A percentile compares a stretch with the other conserved stretches of the same genome.
These are phyloP conservation scores for Alectoria sarmentosa DNA, from an alignment of 495 filamentous ascomycete genomes.

Conservation along the genomic window DNA sequence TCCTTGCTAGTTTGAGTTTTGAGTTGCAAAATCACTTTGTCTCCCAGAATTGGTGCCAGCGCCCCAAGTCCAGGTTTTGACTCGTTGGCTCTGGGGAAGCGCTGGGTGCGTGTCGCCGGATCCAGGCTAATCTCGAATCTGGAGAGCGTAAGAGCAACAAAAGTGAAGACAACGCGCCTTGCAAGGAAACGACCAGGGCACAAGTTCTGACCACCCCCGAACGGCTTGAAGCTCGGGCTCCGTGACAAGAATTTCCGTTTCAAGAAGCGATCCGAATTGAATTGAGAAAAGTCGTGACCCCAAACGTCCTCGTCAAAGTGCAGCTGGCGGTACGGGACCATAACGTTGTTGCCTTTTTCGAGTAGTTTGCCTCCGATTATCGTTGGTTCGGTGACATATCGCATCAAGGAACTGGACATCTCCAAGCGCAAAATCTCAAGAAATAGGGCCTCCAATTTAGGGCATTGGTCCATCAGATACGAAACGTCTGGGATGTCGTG, in stretches of 20 bases:
- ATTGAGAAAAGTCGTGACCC: constrained; percentile 7
- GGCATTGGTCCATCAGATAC: constrained; percentile 21
- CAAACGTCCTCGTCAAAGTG: constrained; percentile 20
- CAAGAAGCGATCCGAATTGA: constrained; percentile 24
- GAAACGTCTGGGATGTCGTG: not conserved
- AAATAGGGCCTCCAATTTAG: constrained; percentile 21
- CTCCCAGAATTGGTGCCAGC: too few species aligned
- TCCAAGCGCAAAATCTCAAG: constrained; percentile 23
- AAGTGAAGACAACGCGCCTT: constrained; percentile 32
- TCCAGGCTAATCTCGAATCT: constrained; percentile 15
- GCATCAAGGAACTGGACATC: constrained; percentile 22
- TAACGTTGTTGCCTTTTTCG: constrained; percentile 18
- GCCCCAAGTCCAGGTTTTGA: too few species aligned
- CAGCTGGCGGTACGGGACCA: constrained; percentile 24
- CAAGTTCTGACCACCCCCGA: constrained; percentile 33
- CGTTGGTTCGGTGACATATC: constrained; percentile 19
- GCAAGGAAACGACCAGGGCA: constrained; percentile 40
- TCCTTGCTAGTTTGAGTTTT: too few species aligned
- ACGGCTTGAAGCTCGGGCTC: constrained; percentile 27
- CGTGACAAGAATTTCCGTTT: constrained; percentile 5
- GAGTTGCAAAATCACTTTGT: too few species aligned
- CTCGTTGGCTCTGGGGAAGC: too few species aligned
- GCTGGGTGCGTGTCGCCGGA: not conserved
- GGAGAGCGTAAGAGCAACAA: constrained; percentile 30
- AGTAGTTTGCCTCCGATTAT: constrained; percentile 25